Evolutionary conservation across 2,329 filamentous ascomycete genomes (phyloP), one percentile per base, ranked within the genome.

Genomic region (Botrytis deweyae): DNA sequence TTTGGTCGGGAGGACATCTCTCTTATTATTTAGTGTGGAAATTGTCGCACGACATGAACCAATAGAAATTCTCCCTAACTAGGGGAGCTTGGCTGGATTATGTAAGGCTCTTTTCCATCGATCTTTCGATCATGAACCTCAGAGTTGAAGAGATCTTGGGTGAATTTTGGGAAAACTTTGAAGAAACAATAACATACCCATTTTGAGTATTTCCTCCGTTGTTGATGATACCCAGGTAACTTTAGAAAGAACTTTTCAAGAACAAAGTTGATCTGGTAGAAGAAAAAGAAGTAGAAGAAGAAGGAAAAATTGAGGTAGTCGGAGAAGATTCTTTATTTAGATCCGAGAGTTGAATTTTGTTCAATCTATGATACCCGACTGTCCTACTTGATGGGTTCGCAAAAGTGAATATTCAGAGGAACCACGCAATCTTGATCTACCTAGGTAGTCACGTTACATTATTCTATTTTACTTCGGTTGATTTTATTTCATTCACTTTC

Each of bases 11-110:
- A 55, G 33, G 65, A 55, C 25, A 67, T 66, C 44, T 66, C 63
- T 49, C 63, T 65, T 65, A 36, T 65, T 65, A 18, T 33, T 68
- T 68, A 68, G 49, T 69, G 66, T 68, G 66, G 66, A 58, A 58
- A 68, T 58, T 58, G 66, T 42, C 49, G 36, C 36, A 40, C 65
- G 29, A 40, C 20, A 4, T 58, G 8, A 42, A 25, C 66, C 66
- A 69, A 69, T 69, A 44, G 49, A 58, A 58, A 42, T 20, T 29
- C 49, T 69, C n/a, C 49, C 25, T 22, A 33, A 42, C 49, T 33
- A 16, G n/a, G 10, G 6, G 36, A 6, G 18, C 8, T 58, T 29
- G 52, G 52, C 52, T 33, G 38, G 66, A 38, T 69, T 69, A 69
- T 38, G 66, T 69, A 69, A 69, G 49, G 22, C n/a, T 25, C 63